Evolutionary conservation across 768 basidiomycete genomes (phyloP).

Genomic region (Collybia mongolica): DNA sequence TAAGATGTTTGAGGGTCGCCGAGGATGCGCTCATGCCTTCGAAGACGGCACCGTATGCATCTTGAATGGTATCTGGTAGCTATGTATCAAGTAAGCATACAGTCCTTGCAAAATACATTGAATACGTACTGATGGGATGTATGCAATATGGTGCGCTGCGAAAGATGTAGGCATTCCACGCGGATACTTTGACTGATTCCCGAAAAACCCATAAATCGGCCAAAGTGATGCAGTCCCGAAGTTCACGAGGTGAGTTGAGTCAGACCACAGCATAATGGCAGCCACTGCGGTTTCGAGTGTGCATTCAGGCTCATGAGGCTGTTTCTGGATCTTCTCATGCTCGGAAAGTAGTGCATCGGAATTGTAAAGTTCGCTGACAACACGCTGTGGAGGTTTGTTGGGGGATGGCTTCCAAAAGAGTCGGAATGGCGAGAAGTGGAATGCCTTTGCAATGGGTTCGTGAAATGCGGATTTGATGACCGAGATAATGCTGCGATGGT

Average conservation of each 20-base stretch:
- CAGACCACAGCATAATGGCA: slow-evolving; percentile 30
- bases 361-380: slow-evolving; percentile 10
- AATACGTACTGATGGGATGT: slow-evolving; percentile 31
- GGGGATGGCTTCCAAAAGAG: slow-evolving; percentile 1
- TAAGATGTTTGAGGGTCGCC: slow-evolving; percentile 14
- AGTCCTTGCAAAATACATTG: neutral
- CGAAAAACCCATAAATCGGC: slow-evolving; percentile 39
- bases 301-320: slow-evolving; percentile 8
- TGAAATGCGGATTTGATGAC: slow-evolving; percentile 14
- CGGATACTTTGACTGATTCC: slow-evolving; percentile 36
- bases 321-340: slow-evolving; percentile 12
- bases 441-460: slow-evolving; percentile 9
- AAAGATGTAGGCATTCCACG: slow-evolving; percentile 22
- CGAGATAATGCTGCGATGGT: slow-evolving; percentile 8
- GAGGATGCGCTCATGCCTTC: slow-evolving; percentile 9
- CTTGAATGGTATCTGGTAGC: slow-evolving; percentile 23
- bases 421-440: slow-evolving; percentile 4
- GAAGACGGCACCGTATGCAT: slow-evolving; percentile 10
- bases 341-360: slow-evolving; percentile 15
- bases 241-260: slow-evolving; percentile 31
- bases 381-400: neutral
- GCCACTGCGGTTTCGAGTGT: slow-evolving; percentile 23
- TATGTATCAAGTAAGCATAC: neutral
- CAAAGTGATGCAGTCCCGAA: slow-evolving; percentile 35
- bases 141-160: slow-evolving; percentile 36